Base-by-base conservation (phyloP, 1,139 yeast species). In the Groenewaldozyma sp. region DNA sequence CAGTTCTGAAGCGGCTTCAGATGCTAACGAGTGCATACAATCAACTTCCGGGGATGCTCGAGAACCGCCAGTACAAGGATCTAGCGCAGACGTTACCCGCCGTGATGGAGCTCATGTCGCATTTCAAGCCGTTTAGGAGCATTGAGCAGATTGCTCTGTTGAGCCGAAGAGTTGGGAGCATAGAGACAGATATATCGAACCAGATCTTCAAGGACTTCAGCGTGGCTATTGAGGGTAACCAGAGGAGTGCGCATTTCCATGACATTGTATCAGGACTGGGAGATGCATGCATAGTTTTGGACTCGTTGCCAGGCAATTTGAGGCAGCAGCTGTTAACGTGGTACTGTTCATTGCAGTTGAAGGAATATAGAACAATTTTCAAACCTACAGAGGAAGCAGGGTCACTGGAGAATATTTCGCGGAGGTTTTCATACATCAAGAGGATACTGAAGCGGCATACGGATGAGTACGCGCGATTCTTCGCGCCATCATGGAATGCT, bases 321-420 rank as follows among this genome's bases (percentile, higher is more conserved):
- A 76, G 75, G 46, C 76, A 73, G 38, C 74, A 79, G 50, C 64
- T 88, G 32, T 63, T 78, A 14, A 73, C 72, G 37, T 84, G 94
- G 93, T 84, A 82, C 59, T 74, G 83, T 45, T 75, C 74, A 46
- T 67, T 70, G 31, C 79, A 82, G 47, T 67, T 91, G 41, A 73
- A 73, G 49, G 97, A 88, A 53, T 77, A 91, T 42, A 72, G 73
- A 32, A 66, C 74, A 19, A 84, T 91, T 11, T 91, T 91, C 61
- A 73, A 76, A 41, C 70, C 77, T 22, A 69, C 76, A 16, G 96
- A 87, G 51, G 98, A 88, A 60, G 97, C 98, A 0, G 96, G 96
- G 1, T 81, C 94, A 1, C 64, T 91, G 45, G 98, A 91, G 45
- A 91, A 91, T 59, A 64, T 91, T 35, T 72, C 76, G 16, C 67